Evolutionary conservation across 148 eudicot species (phyloP), one percentile per base, ranked within the genome.

Genomic region (Vaccinium myrtillus): DNA sequence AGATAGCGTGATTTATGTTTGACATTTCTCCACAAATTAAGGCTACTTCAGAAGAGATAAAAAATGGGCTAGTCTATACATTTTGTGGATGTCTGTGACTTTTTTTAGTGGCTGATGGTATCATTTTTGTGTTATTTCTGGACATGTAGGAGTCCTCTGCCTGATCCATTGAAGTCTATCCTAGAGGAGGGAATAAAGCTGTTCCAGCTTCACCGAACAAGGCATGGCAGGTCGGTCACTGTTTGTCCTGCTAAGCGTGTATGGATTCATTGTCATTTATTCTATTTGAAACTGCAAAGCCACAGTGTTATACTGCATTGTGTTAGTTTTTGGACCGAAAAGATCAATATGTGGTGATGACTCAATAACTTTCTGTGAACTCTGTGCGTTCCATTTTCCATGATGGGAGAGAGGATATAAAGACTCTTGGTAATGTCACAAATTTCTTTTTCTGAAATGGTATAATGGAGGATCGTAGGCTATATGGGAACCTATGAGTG

Each of bases 121-220:
- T 16, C 56, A 73, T n/a, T n/a, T n/a, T 13, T 36, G 49, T 32
- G 56, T 21, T 9, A 4, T 69, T 75, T 85, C 13, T 75, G 70
- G 59, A 67, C 78, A 27, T 88, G 89, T 86, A 96, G 99, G 92
- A 67, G 81, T 74, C 91, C 91, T 84, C 83, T 96, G 76, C 99
- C 97, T 71, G 94, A 91, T 83, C 69, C 91, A 58, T 86, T 94
- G 87, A 93, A 86, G 88, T 91, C 93, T 86, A 78, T 88, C 74
- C 79, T 96, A 84, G 96, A 94, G 89, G 98, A 96, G 92, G 99
- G 99, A 84, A 86, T 94, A 67, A 90, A 87, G 86, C 86, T 96
- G 43, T 96, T 91, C 90, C 83, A 86, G 83, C 92, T 94, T 84
- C 99, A 96, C 80, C 86, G 85, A 14, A 91, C 80, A 82, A 90